phyloP scores from a whole-genome alignment of 2,329 filamentous ascomycete species.

The Diaporthe helianthi region DNA sequence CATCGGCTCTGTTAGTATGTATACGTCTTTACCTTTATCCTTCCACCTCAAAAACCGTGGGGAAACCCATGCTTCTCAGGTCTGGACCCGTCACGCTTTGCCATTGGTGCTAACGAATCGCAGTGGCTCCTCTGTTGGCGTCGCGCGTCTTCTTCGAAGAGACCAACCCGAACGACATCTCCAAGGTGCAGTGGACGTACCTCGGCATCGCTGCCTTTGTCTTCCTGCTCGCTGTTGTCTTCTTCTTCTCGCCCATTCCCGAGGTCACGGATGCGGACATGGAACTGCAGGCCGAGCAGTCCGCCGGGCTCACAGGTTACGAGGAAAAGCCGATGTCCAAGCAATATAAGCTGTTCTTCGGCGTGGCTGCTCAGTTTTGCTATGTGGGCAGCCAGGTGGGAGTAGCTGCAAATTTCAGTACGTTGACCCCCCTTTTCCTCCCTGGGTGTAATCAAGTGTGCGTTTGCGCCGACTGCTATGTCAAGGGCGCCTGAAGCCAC shows the following conservation, averaged over 20 bases:
- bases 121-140: slow-evolving; percentile 71
- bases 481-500: background rate
- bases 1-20: slow-evolving; percentile 65
- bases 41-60: background rate
- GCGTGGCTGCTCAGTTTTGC: slow-evolving; percentile 76
- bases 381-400: slow-evolving; percentile 75
- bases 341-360: slow-evolving; percentile 77
- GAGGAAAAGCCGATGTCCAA: slow-evolving; percentile 69
- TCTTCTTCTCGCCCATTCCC: slow-evolving; percentile 71
- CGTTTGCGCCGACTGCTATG: background rate
- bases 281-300: slow-evolving; percentile 61
- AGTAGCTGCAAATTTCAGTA: slow-evolving; percentile 68
- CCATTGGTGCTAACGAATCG: background rate
- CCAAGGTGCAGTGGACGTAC: slow-evolving; percentile 77
- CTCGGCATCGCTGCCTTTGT: slow-evolving; percentile 75
- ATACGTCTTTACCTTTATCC: too few relatives aligned
- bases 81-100: background rate
- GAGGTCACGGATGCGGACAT: slow-evolving; percentile 75
- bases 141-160: slow-evolving; percentile 74
- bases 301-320: slow-evolving; percentile 53
- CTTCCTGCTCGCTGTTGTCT: slow-evolving; percentile 66
- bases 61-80: background rate
- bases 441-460: background rate
- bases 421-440: background rate
- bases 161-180: slow-evolving; percentile 60